Evolutionary conservation across 176 grass and related monocot species (phyloP), one percentile per base, ranked within the genome.

Genomic region (Zizania latifolia): DNA sequence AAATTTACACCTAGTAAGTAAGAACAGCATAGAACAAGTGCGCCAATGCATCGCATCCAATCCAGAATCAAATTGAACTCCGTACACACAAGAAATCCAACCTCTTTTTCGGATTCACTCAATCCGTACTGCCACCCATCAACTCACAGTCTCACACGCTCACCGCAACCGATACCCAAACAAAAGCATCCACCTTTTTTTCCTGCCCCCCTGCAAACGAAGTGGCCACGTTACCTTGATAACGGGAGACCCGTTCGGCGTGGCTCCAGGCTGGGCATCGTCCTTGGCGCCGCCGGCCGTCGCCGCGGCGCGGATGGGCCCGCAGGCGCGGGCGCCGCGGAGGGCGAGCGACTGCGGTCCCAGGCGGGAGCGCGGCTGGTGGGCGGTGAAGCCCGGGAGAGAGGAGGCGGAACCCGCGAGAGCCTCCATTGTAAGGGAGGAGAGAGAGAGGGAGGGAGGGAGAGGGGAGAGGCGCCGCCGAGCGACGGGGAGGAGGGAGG

Each of bases 191-290:
- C 4, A 8, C 22, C 12, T 24, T 34, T n/a, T n/a, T n/a, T n/a
- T n/a, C 7, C 26, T 11, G n/a, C n/a, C n/a, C 24, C 43, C 17
- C 5, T 34, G 11, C 16, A 29, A 43, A 41, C 22, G 12, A 23
- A 45, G 28, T 19, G 13, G 31, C 12, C 4, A 8, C 12, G 41
- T 37, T 84, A 88, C 86, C 86, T 84, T 84, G 70, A 64, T 23
- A 30, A 83, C 43, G 29, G 86, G 86, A 38, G 69, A 64, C 22
- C 81, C 81, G 36, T 88, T 88, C 4, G 75, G 28, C 29, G 29
- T 41, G 75, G 36, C 59, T 6, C 50, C 40, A 13, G 32, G 5
- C 39, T 69, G 57, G 9, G 75, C 62, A 4, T 80, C 86, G 45
- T 88, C 81, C 76, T 88, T 88, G 31, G 58, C 66, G 39, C 78